A percentile compares a stretch with the other conserved stretches of the same genome.
These are phyloP conservation scores for Neotropicomus parvogracilis DNA, from an alignment of 1,284 basidiomycete genomes.

Conservation along the genomic window DNA sequence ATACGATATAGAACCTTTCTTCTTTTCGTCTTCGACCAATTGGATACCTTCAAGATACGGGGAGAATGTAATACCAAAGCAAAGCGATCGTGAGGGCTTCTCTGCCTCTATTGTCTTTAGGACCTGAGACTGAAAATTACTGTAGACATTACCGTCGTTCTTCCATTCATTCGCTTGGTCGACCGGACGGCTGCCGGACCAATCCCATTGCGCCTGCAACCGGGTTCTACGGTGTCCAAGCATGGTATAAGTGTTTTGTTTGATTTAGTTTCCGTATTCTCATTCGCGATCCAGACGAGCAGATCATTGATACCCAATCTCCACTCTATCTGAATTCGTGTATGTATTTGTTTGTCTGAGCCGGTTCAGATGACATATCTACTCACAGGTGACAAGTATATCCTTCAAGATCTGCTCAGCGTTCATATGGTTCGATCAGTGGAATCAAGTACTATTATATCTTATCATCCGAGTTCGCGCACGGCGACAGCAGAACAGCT, in stretches of 20 bases:
- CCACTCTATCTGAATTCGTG: slow-evolving; percentile 25
- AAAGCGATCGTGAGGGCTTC: slow-evolving; percentile 45
- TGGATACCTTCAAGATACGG: slow-evolving; percentile 57
- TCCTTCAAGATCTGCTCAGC: slow-evolving; percentile 47
- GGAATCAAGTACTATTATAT: slow-evolving; percentile 44
- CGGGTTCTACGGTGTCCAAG: background rate
- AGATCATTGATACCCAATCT: slow-evolving; percentile 32
- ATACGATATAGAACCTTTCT: slow-evolving; percentile 49
- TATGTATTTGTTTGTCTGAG: slow-evolving; percentile 9
- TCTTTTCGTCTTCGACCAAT: slow-evolving; percentile 53
- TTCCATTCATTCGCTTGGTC: slow-evolving; percentile 42
- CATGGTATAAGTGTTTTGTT: slow-evolving; percentile 6
- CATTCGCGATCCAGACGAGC: slow-evolving; percentile 15
- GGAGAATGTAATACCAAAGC: slow-evolving; percentile 34
- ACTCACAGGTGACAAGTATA: slow-evolving; percentile 26
- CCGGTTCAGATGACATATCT: slow-evolving; percentile 1
- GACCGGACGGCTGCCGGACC: background rate
- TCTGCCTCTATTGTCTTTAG: background rate
- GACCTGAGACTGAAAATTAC: background rate
- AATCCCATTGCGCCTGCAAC: background rate
- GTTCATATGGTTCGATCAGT: slow-evolving; percentile 46
- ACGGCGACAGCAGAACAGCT: slow-evolving; percentile 38
- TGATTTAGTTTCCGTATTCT: background rate
- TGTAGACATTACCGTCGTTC: slow-evolving; percentile 50
- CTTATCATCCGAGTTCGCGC: slow-evolving; percentile 39